Percentiles rank a stretch among this genome's conserved stretches.
Conservation (phyloP, 2,329 filamentous ascomycete genomes). For the Pyrenophora seminiperda region DNA sequence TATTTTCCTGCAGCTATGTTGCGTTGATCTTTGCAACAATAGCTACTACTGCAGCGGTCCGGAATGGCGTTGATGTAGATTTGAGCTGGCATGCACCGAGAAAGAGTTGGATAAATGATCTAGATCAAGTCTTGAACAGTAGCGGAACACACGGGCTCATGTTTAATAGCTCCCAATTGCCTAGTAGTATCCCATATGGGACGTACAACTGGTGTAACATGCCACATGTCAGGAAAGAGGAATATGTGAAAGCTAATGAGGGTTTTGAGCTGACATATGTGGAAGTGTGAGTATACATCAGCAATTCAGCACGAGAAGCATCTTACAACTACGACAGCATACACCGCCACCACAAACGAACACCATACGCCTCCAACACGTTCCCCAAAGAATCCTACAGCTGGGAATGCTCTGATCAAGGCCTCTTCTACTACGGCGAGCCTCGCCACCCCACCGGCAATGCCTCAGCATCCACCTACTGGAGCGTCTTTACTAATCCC, state of each 20-base stretch:
- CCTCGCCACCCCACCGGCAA: conserved; percentile 57
- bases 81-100: conserved; percentile 45
- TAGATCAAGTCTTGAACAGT: conserved; percentile 62
- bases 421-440: conserved; percentile 71
- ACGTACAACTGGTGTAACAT: conserved; percentile 86
- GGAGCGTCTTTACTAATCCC: conserved; percentile 65
- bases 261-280: conserved; percentile 75
- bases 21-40: conserved; percentile 28
- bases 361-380: conserved; percentile 76
- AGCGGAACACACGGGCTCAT: conserved; percentile 74
- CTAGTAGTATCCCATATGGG: conserved; percentile 60
- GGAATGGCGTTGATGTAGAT: conserved; percentile 29
- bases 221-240: conserved; percentile 73
- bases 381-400: conserved; percentile 74
- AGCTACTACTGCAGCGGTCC: conserved; percentile 16
- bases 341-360: conserved; percentile 84
- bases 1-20: conserved; percentile 17
- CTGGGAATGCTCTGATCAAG: conserved; percentile 75
- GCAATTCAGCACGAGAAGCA: not conserved
- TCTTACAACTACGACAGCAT: conserved; percentile 49
- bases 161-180: conserved; percentile 68
- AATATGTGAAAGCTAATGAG: conserved; percentile 62
- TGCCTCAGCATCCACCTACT: conserved; percentile 63
- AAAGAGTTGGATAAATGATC: conserved; percentile 62
- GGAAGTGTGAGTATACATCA: conserved; percentile 62